Evolutionary conservation across 768 basidiomycete species (phyloP).

Genomic region (Lentinus brumalis): DNA sequence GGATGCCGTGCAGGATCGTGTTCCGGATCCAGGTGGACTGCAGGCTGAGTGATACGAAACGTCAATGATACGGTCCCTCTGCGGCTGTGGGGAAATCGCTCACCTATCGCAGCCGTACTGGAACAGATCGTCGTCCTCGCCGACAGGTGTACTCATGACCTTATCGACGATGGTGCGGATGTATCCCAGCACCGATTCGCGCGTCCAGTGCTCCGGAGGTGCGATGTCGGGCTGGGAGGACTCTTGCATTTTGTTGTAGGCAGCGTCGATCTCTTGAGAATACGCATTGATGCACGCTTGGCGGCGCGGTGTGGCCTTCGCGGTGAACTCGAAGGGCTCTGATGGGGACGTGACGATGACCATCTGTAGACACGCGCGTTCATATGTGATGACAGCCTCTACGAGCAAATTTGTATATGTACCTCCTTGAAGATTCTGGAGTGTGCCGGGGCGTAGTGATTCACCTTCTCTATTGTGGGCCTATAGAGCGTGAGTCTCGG

Average conservation of each 20-base stretch:
- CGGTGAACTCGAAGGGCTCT: conserved; percentile 47
- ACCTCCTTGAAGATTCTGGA: conserved; percentile 30
- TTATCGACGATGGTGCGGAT: conserved; percentile 31
- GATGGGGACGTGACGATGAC: conserved; percentile 44
- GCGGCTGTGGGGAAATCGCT: neutral
- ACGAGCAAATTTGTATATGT: too few species aligned
- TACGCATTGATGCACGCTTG: conserved; percentile 44
- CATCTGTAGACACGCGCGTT: conserved; percentile 52
- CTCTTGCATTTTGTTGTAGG: conserved; percentile 32
- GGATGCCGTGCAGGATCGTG: conserved; percentile 31
- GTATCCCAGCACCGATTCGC: conserved; percentile 6
- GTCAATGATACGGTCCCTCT: neutral
- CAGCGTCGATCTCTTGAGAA: conserved; percentile 45
- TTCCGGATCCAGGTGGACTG: conserved; percentile 39
- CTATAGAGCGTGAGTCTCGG: conserved; percentile 30
- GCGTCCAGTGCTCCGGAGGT: conserved; percentile 31
- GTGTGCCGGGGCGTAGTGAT: conserved; percentile 26
- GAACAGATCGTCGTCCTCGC: conserved; percentile 43
- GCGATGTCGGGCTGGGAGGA: conserved; percentile 33
- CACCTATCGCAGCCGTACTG: conserved; percentile 45
- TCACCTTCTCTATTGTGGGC: conserved; percentile 32
- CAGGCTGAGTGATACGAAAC: conserved; percentile 18
- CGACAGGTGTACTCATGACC: conserved; percentile 36
- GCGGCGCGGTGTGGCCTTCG: conserved; percentile 48
- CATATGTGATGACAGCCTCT: neutral